Base-by-base conservation (phyloP, 164 flowering plant species). In the Vitis rupestris region DNA sequence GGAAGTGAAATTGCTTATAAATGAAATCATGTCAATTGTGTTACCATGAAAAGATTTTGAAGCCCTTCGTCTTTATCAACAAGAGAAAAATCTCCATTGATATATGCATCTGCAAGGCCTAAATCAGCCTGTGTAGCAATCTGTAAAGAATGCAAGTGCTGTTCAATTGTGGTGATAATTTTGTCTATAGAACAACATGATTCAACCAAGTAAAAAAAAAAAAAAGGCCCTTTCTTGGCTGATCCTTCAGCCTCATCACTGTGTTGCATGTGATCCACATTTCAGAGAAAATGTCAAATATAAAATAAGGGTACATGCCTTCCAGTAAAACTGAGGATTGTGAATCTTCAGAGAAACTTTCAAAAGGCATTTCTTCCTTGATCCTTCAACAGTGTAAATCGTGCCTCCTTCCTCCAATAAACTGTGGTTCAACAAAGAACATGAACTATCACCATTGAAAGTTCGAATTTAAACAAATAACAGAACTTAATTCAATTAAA, bases 61-160 rank as follows among this genome's bases (percentile, higher is more conserved):
- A 95, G 90, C 51, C 98, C 97, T 71, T 85, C 83, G 66, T 88
- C 83, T 74, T 87, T 83, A 72, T 91, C 95, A 44, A 88, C 93
- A 66, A 94, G 88, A 51, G 97, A 86, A 68, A 91, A 82, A 74
- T 94, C 96, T 44, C 96, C 97, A 80, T 91, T 86, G 47, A 95
- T 84, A 64, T 81, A 95, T 62, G 98, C 96, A 85, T 95, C 99
- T 63, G 97, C 99, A 73, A 95, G 91, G 76, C 99, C 99, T 80
- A 95, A 79, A 76, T 93, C 99, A 70, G 92, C 94, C 75, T 88
- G 81, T 65, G 88, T 90, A 71, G 88, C 86, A 52, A 91, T 78
- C 99, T 95, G 87, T 62, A 77, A 72, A 50, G 27, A 59, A 14
- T 4, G 54, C 8, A 37, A 63, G n/a, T 3, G 51, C 4, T 66